Percentiles rank a stretch among this genome's conserved stretches.
phyloP scores from a whole-genome alignment of 2,329 filamentous ascomycete species.

The Ophiosphaerella narmari region DNA sequence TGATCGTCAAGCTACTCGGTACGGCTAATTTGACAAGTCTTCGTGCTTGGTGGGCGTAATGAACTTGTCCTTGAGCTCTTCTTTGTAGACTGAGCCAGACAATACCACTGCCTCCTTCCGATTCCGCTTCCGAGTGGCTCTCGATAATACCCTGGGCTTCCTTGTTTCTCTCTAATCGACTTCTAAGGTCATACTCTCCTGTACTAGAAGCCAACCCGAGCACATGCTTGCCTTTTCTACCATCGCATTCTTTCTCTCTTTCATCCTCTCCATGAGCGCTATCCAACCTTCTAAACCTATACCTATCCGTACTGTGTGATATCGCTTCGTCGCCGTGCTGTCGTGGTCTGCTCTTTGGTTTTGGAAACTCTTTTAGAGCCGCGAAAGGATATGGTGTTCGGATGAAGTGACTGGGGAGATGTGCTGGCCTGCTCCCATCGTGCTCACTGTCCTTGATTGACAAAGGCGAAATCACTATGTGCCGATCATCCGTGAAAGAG shows the following conservation, averaged over 20 bases:
- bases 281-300: conserved; percentile 7
- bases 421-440: conserved; percentile 18
- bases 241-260: conserved; percentile 9
- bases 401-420: conserved; percentile 31
- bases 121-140: conserved; percentile 1
- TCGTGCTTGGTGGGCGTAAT: not conserved
- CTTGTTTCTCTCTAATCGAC: conserved; percentile 23
- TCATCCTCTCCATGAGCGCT: conserved; percentile 8
- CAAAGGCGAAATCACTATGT: conserved; percentile 22
- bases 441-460: conserved; percentile 9
- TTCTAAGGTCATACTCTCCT: conserved; percentile 18
- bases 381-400: conserved; percentile 35
- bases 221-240: conserved; percentile 28
- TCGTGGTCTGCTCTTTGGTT: conserved; percentile 22
- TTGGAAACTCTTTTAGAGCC: conserved; percentile 32
- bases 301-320: conserved; percentile 4
- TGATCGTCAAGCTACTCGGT: conserved; percentile 17
- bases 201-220: conserved; percentile 21
- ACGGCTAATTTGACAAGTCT: conserved; percentile 16
- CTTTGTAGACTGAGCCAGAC: conserved; percentile 22
- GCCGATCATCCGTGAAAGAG: conserved; percentile 23
- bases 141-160: conserved; percentile 23
- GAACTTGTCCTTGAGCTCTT: not conserved
- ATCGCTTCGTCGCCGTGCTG: conserved; percentile 7
- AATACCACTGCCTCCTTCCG: conserved; percentile 11